phyloP scores from a whole-genome alignment of 2,329 filamentous ascomycete species.

The Cladosporium colombiae region DNA sequence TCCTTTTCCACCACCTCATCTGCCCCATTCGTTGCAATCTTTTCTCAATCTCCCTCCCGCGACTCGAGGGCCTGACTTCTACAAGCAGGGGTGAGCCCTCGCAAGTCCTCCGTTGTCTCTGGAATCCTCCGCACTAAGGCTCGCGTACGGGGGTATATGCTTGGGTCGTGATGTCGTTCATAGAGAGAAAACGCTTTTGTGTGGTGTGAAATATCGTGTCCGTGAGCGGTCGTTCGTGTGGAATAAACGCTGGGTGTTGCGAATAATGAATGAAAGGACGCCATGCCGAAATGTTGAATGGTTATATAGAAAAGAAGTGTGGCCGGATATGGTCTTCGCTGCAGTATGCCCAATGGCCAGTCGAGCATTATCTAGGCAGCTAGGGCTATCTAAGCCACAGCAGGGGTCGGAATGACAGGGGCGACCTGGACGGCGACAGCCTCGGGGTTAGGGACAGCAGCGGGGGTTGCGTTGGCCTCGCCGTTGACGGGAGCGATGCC shows the following conservation, averaged over 20 bases:
- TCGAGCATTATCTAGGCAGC: constrained; percentile 9
- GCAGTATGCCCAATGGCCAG: constrained; percentile 19
- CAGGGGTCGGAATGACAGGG: constrained; percentile 17
- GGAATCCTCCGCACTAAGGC: constrained; percentile 19
- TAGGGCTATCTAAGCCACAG: constrained; percentile 19
- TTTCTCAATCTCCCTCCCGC: constrained; percentile 18
- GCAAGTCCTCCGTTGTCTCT: constrained; percentile 19
- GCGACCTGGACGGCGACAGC: constrained; percentile 19
- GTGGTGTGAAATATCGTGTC: constrained; percentile 29
- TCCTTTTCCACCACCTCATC: constrained; percentile 15
- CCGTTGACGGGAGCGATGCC: constrained; percentile 36
- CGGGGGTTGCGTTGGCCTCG: constrained; percentile 34
- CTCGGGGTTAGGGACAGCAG: constrained; percentile 33
- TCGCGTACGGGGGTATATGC: constrained; percentile 23
- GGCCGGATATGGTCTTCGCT: constrained; percentile 25
- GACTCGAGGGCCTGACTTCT: constrained; percentile 20
- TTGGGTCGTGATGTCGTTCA: constrained; percentile 24
- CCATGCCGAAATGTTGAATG: constrained; percentile 21
- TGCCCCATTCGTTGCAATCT: constrained; percentile 17
- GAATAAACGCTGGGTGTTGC: constrained; percentile 14
- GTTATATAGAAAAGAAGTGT: constrained; percentile 21
- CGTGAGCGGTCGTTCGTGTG: constrained; percentile 32
- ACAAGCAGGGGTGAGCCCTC: constrained; percentile 19
- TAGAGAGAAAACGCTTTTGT: constrained; percentile 24
- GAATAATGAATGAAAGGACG: constrained; percentile 20